A percentile compares a stretch with the other conserved stretches of the same genome.
These are phyloP conservation scores for Narthecium ossifragum DNA, from an alignment of 106 monocot species.

Conservation along the genomic window DNA sequence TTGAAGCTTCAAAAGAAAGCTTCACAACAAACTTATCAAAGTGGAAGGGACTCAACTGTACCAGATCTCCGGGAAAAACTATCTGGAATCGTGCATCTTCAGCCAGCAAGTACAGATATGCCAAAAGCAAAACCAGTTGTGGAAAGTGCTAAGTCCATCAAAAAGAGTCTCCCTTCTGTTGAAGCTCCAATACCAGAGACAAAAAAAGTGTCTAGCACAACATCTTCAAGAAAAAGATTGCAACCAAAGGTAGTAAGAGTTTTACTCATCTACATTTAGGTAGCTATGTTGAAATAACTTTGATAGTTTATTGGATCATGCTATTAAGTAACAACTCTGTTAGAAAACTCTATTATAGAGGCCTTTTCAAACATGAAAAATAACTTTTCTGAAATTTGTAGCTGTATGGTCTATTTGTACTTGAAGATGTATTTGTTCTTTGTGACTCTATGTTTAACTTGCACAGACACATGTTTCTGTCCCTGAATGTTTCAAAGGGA, in stretches of 20 bases:
- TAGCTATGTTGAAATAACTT: too few relatives aligned
- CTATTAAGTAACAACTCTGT: too few relatives aligned
- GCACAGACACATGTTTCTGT: too few relatives aligned
- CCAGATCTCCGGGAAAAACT: constrained; percentile 74
- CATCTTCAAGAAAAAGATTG: constrained; percentile 26
- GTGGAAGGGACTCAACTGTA: constrained; percentile 36
- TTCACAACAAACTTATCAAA: constrained; percentile 27
- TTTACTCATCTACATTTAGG: too few relatives aligned
- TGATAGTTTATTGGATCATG: too few relatives aligned
- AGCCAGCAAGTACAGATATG: constrained; percentile 18
- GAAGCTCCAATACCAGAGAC: constrained; percentile 17
- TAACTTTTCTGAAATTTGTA: neutral
- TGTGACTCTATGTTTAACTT: too few relatives aligned
- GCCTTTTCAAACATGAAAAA: too few relatives aligned
- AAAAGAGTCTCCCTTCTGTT: constrained; percentile 17
- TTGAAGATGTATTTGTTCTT: too few relatives aligned
- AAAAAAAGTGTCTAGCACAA: constrained; percentile 17
- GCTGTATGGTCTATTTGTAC: too few relatives aligned
- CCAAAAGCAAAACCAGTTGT: constrained; percentile 26
- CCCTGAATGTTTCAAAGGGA: too few relatives aligned
- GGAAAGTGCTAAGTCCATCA: constrained; percentile 13
- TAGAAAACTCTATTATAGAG: too few relatives aligned
- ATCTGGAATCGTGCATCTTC: constrained; percentile 50
- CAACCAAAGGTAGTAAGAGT: constrained; percentile 46
- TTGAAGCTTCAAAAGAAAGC: constrained; percentile 54